Base-by-base conservation (phyloP, 495 filamentous ascomycete genomes). In the Cetradonia linearis region DNA sequence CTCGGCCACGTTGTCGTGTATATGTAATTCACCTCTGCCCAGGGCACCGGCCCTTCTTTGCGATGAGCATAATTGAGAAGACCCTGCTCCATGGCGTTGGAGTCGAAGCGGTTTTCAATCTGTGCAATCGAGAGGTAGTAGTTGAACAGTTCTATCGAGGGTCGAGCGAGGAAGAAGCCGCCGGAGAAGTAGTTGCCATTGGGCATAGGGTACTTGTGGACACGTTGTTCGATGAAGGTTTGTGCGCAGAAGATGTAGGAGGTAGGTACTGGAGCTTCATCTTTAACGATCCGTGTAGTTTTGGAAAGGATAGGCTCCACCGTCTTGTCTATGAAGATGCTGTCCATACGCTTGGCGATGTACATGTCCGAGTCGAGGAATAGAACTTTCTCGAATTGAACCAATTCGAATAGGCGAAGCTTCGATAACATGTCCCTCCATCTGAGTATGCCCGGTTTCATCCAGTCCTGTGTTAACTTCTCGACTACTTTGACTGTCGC, bases 311-410 rank as follows among this genome's bases (percentile, higher is more conserved):
- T 31, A 6, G 37, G 52, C 7, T 33, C 5, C 1, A 71, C 62
- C 1, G 62, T 69, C 8, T 67, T 59, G 46, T 71, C 71, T 23
- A 65, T 61, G 64, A 77, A 78, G 14, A 78, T 72, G 37, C 50
- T 67, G 44, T 75, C 73, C 30, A 77, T 62, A 8, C 66, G 68
- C 5, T 59, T 47, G 9, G 59, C 63, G 25, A 77, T 59, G 10
- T 76, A 61, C 31, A 72, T 73, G 58, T 78, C 77, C 0, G 71
- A 70, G 55, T 79, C 77, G 27, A 78, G 64, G 42, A 76, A 79
- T 10, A 75, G 56, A 18, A 78, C 68, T 55, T 70, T 74, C 27
- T 76, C 69, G 54, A 73, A 79, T 56, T 76, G 62, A 5, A 64
- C 70, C 66, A 75, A 65, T 25, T 70, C 62, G 63, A 73, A 76